Base-by-base conservation (phyloP, 1,284 basidiomycete genomes). In the Papiliotrema flavescens region DNA sequence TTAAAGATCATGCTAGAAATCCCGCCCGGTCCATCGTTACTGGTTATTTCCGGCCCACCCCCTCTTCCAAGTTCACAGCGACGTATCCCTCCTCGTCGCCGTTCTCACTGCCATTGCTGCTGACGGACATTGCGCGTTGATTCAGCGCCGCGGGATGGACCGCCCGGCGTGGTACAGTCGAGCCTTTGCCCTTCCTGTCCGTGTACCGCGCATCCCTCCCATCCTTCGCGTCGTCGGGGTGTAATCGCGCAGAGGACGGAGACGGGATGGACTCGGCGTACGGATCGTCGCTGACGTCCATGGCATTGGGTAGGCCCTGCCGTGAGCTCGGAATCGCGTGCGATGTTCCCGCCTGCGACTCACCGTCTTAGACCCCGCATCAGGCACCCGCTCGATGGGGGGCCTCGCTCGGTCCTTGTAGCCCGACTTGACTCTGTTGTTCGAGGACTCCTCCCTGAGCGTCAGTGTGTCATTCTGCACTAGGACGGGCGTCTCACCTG, bases 361-460 rank as follows among this genome's bases (percentile, higher is more conserved):
- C 51, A 72, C 70, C n/a, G 54, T 49, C 7, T 45, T 20, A 1
- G 72, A 62, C 0, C 74, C 74, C 2, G 74, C 74, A 49, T 70
- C 67, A 0, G 69, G 69, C 6, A 76, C 73, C 40, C 61, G 56
- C 49, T 69, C 66, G 42, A 76, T 73, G 11, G 71, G 68, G 15
- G 70, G 60, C n/a, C 52, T 51, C 15, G 35, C 24, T 11, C 74
- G 51, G 45, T 66, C 55, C 23, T 56, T 51, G 43, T 76, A 75
- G 23, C 75, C 75, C 15, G 67, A 69, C 53, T 77, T 77, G 56
- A 75, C 62, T 4, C 75, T 61, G 55, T 73, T 74, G 48, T 76
- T 77, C 28, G 69, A 71, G 13, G 70, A 66, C 37, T 61, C 64
- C 56, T 77, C 74, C 20, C 75, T 74, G 39, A 24, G 15, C 11